These are phyloP conservation scores for Gymnopilus dilepis DNA, from an alignment of 768 basidiomycete species.

Conservation along the genomic window DNA sequence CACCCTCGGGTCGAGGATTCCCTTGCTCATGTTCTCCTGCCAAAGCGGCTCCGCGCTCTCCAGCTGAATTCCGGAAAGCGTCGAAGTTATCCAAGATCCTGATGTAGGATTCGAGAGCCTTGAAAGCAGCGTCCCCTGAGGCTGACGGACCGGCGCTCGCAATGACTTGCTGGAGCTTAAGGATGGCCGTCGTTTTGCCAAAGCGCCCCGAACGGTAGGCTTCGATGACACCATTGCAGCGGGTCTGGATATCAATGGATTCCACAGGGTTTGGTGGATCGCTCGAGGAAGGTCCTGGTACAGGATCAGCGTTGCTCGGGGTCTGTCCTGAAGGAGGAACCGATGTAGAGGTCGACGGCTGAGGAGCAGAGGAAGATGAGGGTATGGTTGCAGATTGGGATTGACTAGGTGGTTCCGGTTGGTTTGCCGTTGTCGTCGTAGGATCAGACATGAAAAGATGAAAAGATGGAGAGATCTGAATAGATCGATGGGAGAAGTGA, in stretches of 20 bases:
- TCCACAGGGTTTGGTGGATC: neutral
- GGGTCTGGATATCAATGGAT: neutral
- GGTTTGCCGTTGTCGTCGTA: too few species aligned
- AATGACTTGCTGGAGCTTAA: neutral
- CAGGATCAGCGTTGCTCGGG: too few species aligned
- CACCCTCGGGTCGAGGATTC: neutral
- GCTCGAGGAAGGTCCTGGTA: neutral
- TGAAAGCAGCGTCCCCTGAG: constrained; percentile 4
- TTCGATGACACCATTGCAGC: constrained; percentile 5
- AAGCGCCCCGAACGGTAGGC: neutral
- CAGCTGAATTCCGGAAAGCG: neutral
- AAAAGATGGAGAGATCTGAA: neutral
- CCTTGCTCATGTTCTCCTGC: neutral
- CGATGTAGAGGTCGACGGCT: too few species aligned
- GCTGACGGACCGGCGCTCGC: neutral
- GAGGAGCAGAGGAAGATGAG: too few species aligned
- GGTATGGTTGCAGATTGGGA: too few species aligned
- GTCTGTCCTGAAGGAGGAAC: too few species aligned
- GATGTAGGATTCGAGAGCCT: constrained; percentile 18
- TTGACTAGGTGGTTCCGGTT: too few species aligned
- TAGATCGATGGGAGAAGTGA: neutral
- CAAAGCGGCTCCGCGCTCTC: neutral
- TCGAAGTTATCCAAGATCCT: constrained; percentile 21
- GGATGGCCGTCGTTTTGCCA: neutral
- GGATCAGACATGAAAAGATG: neutral